A percentile compares a stretch with the other conserved stretches of the same genome.
These are phyloP conservation scores for Leptographium lundbergii DNA, from an alignment of 2,329 filamentous ascomycete species.

Conservation along the genomic window DNA sequence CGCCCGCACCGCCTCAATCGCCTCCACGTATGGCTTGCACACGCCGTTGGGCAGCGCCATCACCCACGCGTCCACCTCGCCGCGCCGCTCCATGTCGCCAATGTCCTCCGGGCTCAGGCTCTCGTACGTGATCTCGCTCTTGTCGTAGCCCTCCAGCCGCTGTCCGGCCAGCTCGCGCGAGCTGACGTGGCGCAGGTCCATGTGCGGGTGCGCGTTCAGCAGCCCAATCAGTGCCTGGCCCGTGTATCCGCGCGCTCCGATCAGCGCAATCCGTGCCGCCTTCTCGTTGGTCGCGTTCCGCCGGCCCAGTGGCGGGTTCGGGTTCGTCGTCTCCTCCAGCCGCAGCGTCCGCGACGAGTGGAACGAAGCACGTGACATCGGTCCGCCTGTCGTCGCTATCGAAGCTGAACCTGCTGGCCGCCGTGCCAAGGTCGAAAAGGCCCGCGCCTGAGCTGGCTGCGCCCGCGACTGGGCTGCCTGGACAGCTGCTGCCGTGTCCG, in stretches of 20 bases:
- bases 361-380: background rate
- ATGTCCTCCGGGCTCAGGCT: slow-evolving; percentile 82
- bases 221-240: slow-evolving; percentile 82
- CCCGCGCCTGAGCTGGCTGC: slow-evolving; percentile 45
- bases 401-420: slow-evolving; percentile 16
- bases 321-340: slow-evolving; percentile 60
- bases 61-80: slow-evolving; percentile 89
- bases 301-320: slow-evolving; percentile 78
- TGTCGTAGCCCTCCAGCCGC: slow-evolving; percentile 78
- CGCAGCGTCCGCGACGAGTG: slow-evolving; percentile 23
- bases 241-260: slow-evolving; percentile 87
- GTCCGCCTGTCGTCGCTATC: too few species aligned
- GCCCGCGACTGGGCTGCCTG: slow-evolving; percentile 8
- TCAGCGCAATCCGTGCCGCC: slow-evolving; percentile 71
- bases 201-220: slow-evolving; percentile 74
- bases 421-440: slow-evolving; percentile 50
- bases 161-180: slow-evolving; percentile 85
- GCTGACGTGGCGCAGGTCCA: slow-evolving; percentile 84
- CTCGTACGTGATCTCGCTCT: slow-evolving; percentile 85
- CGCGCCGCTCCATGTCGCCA: slow-evolving; percentile 67
- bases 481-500: slow-evolving; percentile 8
- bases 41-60: slow-evolving; percentile 95
- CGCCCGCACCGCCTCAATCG: slow-evolving; percentile 59
- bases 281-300: slow-evolving; percentile 76
- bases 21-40: slow-evolving; percentile 87